Evolutionary conservation across 2,329 filamentous ascomycete genomes (phyloP).

Genomic region (Grosmannia serpens): DNA sequence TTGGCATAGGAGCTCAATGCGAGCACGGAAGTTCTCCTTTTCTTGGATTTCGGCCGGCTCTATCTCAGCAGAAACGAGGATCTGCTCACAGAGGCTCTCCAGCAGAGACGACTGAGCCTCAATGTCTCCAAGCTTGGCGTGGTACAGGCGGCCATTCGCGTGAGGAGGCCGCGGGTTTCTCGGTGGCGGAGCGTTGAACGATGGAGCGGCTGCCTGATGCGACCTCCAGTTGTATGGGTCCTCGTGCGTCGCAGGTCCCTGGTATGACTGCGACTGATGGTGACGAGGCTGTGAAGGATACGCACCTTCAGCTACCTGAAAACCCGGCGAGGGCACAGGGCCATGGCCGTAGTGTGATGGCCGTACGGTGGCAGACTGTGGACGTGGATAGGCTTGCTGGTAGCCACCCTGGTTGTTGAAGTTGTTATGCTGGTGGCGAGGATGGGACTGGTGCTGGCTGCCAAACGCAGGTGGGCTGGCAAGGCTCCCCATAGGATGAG

Average conservation of each 20-base stretch:
- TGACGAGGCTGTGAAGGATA: slow-evolving; percentile 17
- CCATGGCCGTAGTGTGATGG: slow-evolving; percentile 16
- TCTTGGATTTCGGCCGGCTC: slow-evolving; percentile 48
- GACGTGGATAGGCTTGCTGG: slow-evolving; percentile 15
- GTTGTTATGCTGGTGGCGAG: slow-evolving; percentile 18
- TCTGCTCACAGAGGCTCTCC: slow-evolving; percentile 32
- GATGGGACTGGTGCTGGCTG: slow-evolving; percentile 21
- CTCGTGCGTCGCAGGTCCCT: slow-evolving; percentile 15
- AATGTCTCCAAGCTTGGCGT: slow-evolving; percentile 30
- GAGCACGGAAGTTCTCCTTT: slow-evolving; percentile 59
- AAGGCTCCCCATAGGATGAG: slow-evolving; percentile 18
- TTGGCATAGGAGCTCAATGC: slow-evolving; percentile 54
- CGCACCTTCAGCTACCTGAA: slow-evolving; percentile 4
- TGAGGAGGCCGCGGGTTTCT: slow-evolving; percentile 5
- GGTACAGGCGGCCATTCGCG: slow-evolving; percentile 16
- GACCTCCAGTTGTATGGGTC: slow-evolving; percentile 19
- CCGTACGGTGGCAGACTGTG: slow-evolving; percentile 23
- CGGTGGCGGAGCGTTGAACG: slow-evolving; percentile 11
- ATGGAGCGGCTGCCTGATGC: slow-evolving; percentile 6
- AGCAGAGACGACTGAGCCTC: slow-evolving; percentile 36
- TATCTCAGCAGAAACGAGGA: slow-evolving; percentile 52
- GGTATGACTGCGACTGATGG: slow-evolving; percentile 21
- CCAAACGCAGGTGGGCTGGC: slow-evolving; percentile 19
- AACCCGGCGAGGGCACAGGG: slow-evolving; percentile 7
- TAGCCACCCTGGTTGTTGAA: not conserved